Percentiles rank a stretch among this genome's conserved stretches.
These are phyloP conservation scores for Lactarius evosmus DNA, from an alignment of 768 basidiomycete genomes.

Conservation along the genomic window DNA sequence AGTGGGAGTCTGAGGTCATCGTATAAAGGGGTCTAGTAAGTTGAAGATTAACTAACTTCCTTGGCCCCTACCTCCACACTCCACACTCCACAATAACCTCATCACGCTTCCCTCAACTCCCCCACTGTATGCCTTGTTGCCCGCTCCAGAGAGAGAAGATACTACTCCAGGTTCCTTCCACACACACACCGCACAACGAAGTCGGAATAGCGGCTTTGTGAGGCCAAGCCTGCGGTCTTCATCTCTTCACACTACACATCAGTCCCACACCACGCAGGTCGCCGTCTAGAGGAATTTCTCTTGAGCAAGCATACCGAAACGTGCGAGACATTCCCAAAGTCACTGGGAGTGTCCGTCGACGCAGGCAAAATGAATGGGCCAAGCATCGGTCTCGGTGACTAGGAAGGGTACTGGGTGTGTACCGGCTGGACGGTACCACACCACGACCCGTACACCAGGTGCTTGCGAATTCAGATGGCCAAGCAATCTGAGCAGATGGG, in stretches of 20 bases:
- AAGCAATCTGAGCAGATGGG: background rate
- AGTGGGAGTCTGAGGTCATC: background rate
- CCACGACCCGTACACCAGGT: too few relatives aligned
- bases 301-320: background rate
- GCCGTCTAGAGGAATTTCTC: background rate
- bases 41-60: too few relatives aligned
- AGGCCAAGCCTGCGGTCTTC: background rate
- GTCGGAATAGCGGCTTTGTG: background rate
- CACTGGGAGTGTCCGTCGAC: background rate
- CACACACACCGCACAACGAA: background rate
- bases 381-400: background rate
- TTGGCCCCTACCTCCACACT: background rate
- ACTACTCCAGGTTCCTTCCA: too few relatives aligned
- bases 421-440: too few relatives aligned
- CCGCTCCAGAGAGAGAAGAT: background rate
- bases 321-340: background rate
- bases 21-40: background rate
- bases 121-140: background rate
- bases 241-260: background rate
- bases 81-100: background rate
- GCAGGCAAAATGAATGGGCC: too few relatives aligned
- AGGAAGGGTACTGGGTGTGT: background rate
- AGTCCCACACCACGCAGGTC: background rate
- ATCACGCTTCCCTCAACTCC: background rate
- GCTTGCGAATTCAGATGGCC: too few relatives aligned